Evolutionary conservation across 352 stramenopile species (phyloP).

Genomic region (Elongisporangium prolatum): DNA sequence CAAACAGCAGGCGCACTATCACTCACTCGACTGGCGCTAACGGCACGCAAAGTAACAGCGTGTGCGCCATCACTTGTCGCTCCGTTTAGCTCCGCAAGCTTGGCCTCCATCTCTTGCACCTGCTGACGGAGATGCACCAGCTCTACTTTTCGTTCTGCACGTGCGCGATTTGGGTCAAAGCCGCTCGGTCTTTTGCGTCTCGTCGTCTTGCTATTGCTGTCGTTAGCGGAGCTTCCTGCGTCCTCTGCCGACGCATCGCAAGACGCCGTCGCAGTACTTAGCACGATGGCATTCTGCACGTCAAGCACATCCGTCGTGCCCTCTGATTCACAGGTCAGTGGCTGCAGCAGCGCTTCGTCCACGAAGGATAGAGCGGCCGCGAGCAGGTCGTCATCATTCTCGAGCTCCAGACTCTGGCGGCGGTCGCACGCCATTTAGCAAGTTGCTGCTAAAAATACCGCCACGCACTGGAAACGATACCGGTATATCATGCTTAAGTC

Average conservation of each 20-base stretch:
- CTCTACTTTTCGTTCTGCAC: slow-evolving; percentile 45
- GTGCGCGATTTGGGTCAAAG: slow-evolving; percentile 31
- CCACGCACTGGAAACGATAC: not conserved
- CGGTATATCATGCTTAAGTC: not conserved
- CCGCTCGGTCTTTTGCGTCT: not conserved
- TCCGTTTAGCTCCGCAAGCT: slow-evolving; percentile 21
- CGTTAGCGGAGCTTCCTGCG: not conserved
- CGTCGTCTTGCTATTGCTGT: not conserved
- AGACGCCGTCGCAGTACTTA: not conserved
- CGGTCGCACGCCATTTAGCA: not conserved
- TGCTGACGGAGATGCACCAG: slow-evolving; percentile 38
- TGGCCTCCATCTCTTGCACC: slow-evolving; percentile 47
- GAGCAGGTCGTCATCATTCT: not conserved
- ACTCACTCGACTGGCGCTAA: not conserved
- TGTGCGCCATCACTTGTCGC: not conserved
- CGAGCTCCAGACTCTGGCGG: not conserved
- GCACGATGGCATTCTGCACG: not conserved
- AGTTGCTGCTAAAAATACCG: not conserved
- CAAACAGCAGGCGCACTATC: slow-evolving; percentile 25
- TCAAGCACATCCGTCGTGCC: not conserved
- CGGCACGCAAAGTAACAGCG: not conserved
- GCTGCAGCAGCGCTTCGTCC: not conserved
- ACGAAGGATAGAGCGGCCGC: not conserved
- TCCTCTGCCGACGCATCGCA: not conserved
- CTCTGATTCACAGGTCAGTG: not conserved